Evolutionary conservation across 2,329 filamentous ascomycete species (phyloP), one percentile per base, ranked within the genome.

Genomic region (Sphaceloma murrayae): DNA sequence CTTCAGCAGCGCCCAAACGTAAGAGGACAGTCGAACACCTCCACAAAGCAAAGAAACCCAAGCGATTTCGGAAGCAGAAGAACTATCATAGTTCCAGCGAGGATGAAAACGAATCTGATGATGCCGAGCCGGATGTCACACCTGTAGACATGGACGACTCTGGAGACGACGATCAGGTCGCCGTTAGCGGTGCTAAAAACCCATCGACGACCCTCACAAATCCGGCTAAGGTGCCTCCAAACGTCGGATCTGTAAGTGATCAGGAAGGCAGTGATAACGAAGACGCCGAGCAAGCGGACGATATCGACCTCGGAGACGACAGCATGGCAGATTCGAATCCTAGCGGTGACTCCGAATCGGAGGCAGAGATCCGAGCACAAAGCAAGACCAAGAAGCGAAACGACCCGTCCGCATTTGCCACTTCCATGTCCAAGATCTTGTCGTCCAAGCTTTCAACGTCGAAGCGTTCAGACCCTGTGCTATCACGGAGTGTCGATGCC

Each of bases 361-460:
- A 55, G 45, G 46, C 49, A 5, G 47, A 40, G 4, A 26, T 33
- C 11, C 53, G 40, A 50, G 58, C 18, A 60, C 56, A 7, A 53
- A 54, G 7, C 50, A 67, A 64, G 54, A 82, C 78, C 56, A 78
- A 80, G 10, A 96, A 96, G 67, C 82, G 88, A 58, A 94, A 94
- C 65, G 89, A 98, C 63, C 88, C 91, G 2, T 70, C 74, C 51
- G 87, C 85, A 43, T 96, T 98, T 62, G 85, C 89, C 17, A 94
- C 82, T 1, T 94, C 87, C 40, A 86, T 98, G 56, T 82, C 84
- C 53, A 94, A 91, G 64, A 95, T 98, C 60, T 74, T 98, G 33
- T 80, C 79, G 46, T 89, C 86, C 39, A 96, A 96, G 66, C 73
- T 96, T 7, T 82, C 87, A 1, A 78, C 77, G 5, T 75, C 82